Evolutionary conservation across 2,329 filamentous ascomycete genomes (phyloP), one percentile per base, ranked within the genome.

Genomic region (Aspergillus felis): DNA sequence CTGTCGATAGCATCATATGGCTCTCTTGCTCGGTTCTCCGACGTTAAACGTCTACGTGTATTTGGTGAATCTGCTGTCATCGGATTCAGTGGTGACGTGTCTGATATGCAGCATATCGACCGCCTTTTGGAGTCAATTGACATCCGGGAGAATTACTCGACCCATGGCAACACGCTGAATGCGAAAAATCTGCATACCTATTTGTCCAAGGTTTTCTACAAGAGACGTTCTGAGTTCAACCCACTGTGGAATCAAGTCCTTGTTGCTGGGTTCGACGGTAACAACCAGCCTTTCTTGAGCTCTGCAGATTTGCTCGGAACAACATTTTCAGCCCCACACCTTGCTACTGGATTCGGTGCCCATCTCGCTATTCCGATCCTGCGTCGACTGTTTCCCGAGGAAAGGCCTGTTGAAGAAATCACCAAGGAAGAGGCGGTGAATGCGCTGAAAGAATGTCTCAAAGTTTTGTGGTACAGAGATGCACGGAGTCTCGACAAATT

Each of bases 31-130:
- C 91, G 94, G 73, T 99, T 97, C 84, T 92, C 90, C 70, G 90
- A 97, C 76, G 91, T 97, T 74, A 95, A 97, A 81, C 92, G 94
- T 72, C 88, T 99, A 66, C 91, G 91, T 68, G 84, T 87, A 68
- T 97, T 97, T 78, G 91, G 92, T 78, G 83, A 87, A 64, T 86
- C 87, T 64, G 87, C 91, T 29, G 85, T 97, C 59, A 83, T 99
- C 71, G 94, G 94, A 69, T 96, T 97, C 79, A 91, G 92, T 75
- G 94, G 94, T 75, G 94, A 99, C 80, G 88, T 99, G 68, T 96
- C 91, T 64, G 94, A 99, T 81, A 97, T 99, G 94, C 94, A 99
- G 82, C 95, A 95, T 81, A 87, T 99, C 66, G 90, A 96, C 84
- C 82, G 94, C 67, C 86, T 96, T 71, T 88, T 99, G 67, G 88